phyloP scores from a whole-genome alignment of 1,284 basidiomycete genomes.

The Irpex sp. region DNA sequence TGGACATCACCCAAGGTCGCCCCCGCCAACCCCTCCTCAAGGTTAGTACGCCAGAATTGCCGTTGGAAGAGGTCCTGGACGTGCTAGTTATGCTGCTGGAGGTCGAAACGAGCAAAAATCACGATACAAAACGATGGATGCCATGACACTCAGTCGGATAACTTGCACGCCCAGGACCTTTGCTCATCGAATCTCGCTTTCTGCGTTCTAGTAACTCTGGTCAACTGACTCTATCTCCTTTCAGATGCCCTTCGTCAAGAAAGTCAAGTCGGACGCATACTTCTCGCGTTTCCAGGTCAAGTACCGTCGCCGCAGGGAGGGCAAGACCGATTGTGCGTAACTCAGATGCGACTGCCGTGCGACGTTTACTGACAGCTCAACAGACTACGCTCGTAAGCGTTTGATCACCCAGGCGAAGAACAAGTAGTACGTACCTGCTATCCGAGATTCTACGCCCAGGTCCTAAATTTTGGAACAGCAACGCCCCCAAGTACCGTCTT shows the following conservation, averaged over 20 bases:
- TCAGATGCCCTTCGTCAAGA: constrained; percentile 89
- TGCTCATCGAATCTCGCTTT: neutral
- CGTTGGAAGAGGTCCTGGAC: neutral
- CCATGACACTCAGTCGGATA: constrained; percentile 31
- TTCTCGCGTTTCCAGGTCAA: constrained; percentile 98
- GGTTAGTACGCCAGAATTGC: constrained; percentile 38
- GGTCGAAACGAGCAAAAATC: neutral
- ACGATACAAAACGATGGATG: constrained; percentile 25
- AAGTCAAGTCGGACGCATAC: constrained; percentile 88
- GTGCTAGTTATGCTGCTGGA: neutral
- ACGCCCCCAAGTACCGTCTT: constrained; percentile 97
- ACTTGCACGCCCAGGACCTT: constrained; percentile 12
- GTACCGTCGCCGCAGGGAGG: constrained; percentile 93
- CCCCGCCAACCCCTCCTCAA: constrained; percentile 43
- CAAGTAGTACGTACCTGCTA: constrained; percentile 77
- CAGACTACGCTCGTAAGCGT: constrained; percentile 96
- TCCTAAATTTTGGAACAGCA: constrained; percentile 38
- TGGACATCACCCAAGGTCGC: constrained; percentile 22
- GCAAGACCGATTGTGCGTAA: constrained; percentile 91
- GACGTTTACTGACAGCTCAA: neutral
- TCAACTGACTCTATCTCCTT: constrained; percentile 14
- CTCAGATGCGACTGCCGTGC: neutral
- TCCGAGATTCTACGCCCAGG: neutral
- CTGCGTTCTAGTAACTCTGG: neutral
- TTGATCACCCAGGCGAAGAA: constrained; percentile 98